Percentiles rank a stretch among this genome's conserved stretches.
phyloP scores from a whole-genome alignment of 352 stramenopile genomes.

The Globisporangium paddicum region DNA sequence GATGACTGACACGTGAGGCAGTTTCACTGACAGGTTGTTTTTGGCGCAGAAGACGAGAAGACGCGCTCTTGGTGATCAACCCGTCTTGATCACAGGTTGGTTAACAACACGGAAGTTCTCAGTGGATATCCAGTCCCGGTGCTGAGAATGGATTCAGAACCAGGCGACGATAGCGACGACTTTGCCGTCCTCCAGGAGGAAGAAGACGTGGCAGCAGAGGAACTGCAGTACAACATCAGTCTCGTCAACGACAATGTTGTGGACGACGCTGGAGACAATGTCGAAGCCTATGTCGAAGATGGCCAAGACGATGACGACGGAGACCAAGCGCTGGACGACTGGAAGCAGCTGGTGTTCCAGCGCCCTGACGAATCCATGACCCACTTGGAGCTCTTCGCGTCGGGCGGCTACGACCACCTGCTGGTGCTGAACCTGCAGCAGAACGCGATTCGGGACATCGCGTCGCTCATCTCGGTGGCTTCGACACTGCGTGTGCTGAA shows the following conservation, averaged over 20 bases:
- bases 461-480: slow-evolving; percentile 35
- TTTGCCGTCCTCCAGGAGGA: not conserved
- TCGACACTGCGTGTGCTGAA: slow-evolving; percentile 58
- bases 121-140: not conserved
- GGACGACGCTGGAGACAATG: not conserved
- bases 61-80: not conserved
- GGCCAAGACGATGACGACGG: slow-evolving; percentile 3
- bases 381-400: slow-evolving; percentile 27
- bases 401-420: slow-evolving; percentile 44
- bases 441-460: slow-evolving; percentile 52
- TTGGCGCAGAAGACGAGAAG: slow-evolving; percentile 3
- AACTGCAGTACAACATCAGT: not conserved
- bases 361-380: slow-evolving; percentile 33
- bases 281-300: not conserved
- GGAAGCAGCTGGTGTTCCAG: slow-evolving; percentile 54
- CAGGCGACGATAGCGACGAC: not conserved
- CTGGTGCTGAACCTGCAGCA: slow-evolving; percentile 56
- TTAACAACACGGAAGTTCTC: not conserved
- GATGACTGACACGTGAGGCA: not conserved
- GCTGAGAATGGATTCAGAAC: not conserved
- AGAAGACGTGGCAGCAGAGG: not conserved
- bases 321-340: slow-evolving; percentile 19
- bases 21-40: slow-evolving; percentile 2
- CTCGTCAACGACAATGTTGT: not conserved
- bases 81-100: too few relatives aligned